These are phyloP conservation scores for Choanephora cucurbitarum DNA, from an alignment of 371 early-diverging fungal genomes.

Conservation along the genomic window DNA sequence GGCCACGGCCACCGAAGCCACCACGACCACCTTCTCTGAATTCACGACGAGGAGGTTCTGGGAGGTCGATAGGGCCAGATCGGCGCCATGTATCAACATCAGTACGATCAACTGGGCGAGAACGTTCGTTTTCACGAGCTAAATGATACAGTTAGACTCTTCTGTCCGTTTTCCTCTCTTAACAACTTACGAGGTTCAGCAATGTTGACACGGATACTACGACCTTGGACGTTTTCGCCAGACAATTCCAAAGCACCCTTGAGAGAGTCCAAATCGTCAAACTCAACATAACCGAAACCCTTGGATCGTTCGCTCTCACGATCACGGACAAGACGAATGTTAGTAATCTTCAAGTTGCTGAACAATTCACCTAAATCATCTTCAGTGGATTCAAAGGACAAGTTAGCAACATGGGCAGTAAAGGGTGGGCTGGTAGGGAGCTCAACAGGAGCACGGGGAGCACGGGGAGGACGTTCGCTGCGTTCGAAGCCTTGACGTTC, in stretches of 20 bases:
- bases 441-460: slow-evolving; percentile 60
- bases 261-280: slow-evolving; percentile 80
- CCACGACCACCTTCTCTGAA: slow-evolving; percentile 50
- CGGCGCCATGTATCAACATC: slow-evolving; percentile 58
- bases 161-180: neutral
- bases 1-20: slow-evolving; percentile 44
- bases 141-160: slow-evolving; percentile 4
- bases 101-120: slow-evolving; percentile 48
- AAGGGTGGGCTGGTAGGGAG: slow-evolving; percentile 87
- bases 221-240: slow-evolving; percentile 66
- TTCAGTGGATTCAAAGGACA: slow-evolving; percentile 82
- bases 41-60: slow-evolving; percentile 46
- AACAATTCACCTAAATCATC: slow-evolving; percentile 76
- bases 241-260: slow-evolving; percentile 73
- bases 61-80: slow-evolving; percentile 41
- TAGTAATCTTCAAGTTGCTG: slow-evolving; percentile 59
- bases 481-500: slow-evolving; percentile 41
- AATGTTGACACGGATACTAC: slow-evolving; percentile 81
- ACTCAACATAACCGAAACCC: slow-evolving; percentile 95
- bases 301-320: slow-evolving; percentile 73
- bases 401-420: slow-evolving; percentile 88
- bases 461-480: slow-evolving; percentile 29
- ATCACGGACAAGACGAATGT: slow-evolving; percentile 74
- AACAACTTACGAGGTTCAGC: slow-evolving; percentile 79
- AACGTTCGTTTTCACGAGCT: slow-evolving; percentile 41